Evolutionary conservation across 306 rosid species (phyloP).

Genomic region (Acacia acuminata): DNA sequence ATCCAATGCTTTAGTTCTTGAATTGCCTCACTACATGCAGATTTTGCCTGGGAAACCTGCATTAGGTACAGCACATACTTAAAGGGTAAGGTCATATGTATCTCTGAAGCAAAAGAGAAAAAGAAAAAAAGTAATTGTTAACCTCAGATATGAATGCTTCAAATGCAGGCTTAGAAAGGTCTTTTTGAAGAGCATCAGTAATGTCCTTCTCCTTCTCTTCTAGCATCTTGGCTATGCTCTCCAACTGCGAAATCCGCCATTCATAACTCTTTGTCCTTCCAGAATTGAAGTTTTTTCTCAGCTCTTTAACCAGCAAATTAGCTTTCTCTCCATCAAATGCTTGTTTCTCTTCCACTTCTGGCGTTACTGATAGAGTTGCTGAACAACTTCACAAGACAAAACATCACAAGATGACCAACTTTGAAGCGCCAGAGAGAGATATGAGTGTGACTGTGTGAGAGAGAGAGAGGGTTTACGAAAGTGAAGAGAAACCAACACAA

Average conservation of each 20-base stretch:
- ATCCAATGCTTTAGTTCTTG: slow-evolving; percentile 69
- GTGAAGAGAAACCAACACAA: slow-evolving; percentile 33
- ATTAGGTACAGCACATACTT: slow-evolving; percentile 2
- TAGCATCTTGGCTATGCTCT: slow-evolving; percentile 66
- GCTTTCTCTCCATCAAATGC: slow-evolving; percentile 52
- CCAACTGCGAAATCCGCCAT: slow-evolving; percentile 74
- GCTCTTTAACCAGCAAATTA: slow-evolving; percentile 50
- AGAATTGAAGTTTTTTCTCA: slow-evolving; percentile 51
- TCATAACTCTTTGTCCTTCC: slow-evolving; percentile 78
- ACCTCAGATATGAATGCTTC: slow-evolving; percentile 84
- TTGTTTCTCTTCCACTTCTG: slow-evolving; percentile 47
- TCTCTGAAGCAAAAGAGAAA: neutral
- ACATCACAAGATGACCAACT: neutral
- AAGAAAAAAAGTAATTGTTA: neutral
- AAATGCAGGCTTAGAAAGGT: slow-evolving; percentile 66
- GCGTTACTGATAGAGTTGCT: slow-evolving; percentile 45
- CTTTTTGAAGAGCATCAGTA: slow-evolving; percentile 58
- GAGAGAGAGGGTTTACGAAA: slow-evolving; percentile 28
- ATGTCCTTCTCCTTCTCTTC: slow-evolving; percentile 68
- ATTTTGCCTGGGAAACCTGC: slow-evolving; percentile 62
- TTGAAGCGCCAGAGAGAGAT: neutral
- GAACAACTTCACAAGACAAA: slow-evolving; percentile 43
- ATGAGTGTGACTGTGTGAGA: no score
- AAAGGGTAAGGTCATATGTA: neutral
- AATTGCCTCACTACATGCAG: slow-evolving; percentile 64